Evolutionary conservation across 768 basidiomycete species (phyloP).

Genomic region (Calvatia gigantea): DNA sequence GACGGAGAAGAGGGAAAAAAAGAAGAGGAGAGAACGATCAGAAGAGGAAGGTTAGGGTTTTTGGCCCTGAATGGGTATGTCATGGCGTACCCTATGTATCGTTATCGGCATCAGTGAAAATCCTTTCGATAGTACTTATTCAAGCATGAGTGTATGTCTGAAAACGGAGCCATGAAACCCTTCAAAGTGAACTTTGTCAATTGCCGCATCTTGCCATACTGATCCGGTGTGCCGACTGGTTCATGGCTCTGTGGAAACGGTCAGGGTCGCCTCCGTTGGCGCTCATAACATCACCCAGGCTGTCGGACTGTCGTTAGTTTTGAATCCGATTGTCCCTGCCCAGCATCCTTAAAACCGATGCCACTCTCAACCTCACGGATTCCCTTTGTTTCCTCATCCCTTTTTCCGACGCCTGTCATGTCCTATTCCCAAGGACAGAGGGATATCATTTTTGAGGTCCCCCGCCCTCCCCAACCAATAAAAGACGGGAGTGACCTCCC

Average conservation of each 20-base stretch:
- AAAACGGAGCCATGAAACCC: no score
- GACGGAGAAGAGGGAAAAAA: conserved; percentile 25
- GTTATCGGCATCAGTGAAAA: no score
- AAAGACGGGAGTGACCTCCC: neutral
- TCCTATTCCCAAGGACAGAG: neutral
- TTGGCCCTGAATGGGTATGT: conserved; percentile 1
- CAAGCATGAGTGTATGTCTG: neutral
- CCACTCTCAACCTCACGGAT: neutral
- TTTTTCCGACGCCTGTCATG: neutral
- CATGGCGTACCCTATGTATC: no score
- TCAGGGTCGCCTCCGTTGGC: no score
- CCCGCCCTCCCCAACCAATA: neutral
- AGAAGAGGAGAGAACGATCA: conserved; percentile 33
- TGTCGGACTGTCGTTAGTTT: no score
- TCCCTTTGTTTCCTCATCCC: neutral
- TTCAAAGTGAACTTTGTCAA: no score
- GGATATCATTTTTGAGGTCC: neutral
- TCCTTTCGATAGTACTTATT: no score
- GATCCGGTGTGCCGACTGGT: no score
- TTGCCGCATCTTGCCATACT: no score
- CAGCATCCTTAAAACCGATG: neutral
- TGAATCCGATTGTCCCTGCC: no score
- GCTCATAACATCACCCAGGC: no score
- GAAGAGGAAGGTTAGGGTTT: conserved; percentile 20
- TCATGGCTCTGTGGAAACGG: no score